These are phyloP conservation scores for Botrytis pseudocinerea DNA, from an alignment of 2,329 filamentous ascomycete genomes.

Conservation along the genomic window DNA sequence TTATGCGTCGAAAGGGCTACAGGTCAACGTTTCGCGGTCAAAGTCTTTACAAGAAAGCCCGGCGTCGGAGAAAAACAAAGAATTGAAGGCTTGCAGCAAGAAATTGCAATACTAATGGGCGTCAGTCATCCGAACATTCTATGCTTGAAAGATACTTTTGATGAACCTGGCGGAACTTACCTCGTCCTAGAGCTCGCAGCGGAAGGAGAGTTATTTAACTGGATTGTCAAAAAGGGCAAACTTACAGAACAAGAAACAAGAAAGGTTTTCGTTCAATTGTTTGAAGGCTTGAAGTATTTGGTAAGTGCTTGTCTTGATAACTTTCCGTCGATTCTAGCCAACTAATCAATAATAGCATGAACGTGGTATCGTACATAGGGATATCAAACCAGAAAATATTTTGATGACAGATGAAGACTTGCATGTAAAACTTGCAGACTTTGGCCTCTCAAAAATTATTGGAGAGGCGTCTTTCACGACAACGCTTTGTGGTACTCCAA, in stretches of 20 bases:
- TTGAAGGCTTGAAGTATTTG: slow-evolving; percentile 92
- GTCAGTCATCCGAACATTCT: slow-evolving; percentile 92
- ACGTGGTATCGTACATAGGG: slow-evolving; percentile 92
- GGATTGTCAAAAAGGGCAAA: slow-evolving; percentile 88
- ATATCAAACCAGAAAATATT: slow-evolving; percentile 68
- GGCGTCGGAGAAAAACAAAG: slow-evolving; percentile 83
- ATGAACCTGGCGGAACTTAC: slow-evolving; percentile 87
- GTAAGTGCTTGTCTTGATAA: slow-evolving; percentile 52
- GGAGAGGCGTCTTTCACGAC: slow-evolving; percentile 98
- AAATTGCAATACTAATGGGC: slow-evolving; percentile 96
- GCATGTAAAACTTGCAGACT: slow-evolving; percentile 90
- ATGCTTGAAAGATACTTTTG: slow-evolving; percentile 92
- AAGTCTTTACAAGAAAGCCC: slow-evolving; percentile 85
- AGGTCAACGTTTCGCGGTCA: slow-evolving; percentile 84
- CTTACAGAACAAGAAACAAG: slow-evolving; percentile 80
- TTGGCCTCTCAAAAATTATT: slow-evolving; percentile 96
- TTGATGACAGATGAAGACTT: slow-evolving; percentile 82
- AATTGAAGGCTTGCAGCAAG: slow-evolving; percentile 84
- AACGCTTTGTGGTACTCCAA: slow-evolving; percentile 93
- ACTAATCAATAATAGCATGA: slow-evolving; percentile 69
- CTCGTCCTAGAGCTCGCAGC: slow-evolving; percentile 86
- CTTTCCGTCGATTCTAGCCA: neutral
- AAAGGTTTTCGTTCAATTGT: slow-evolving; percentile 86
- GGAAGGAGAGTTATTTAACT: slow-evolving; percentile 94
- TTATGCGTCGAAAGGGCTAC: slow-evolving; percentile 83